Percentiles rank a stretch among this genome's conserved stretches.
Conservation (phyloP, 345 rosid genomes). For the Arabis hirsuta region DNA sequence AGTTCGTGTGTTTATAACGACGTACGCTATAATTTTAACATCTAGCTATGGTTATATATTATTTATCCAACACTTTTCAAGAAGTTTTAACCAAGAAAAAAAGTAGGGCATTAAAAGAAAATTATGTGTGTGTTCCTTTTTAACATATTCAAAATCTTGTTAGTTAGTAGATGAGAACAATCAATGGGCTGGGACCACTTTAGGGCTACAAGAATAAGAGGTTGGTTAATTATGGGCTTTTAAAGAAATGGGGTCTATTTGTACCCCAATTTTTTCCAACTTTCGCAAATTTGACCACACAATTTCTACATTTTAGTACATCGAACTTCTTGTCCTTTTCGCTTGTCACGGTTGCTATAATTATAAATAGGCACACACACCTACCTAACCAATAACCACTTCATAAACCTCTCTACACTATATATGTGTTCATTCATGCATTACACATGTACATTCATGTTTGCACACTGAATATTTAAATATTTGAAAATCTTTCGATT, state of each 20-base stretch:
- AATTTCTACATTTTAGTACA: slow-evolving; percentile 26
- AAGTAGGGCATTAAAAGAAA: neutral
- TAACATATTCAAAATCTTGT: slow-evolving; percentile 8
- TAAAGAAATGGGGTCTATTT: slow-evolving; percentile 28
- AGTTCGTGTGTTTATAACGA: neutral
- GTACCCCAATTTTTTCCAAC: neutral
- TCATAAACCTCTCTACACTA: slow-evolving; percentile 18
- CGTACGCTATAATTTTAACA: neutral
- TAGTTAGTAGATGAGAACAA: slow-evolving; percentile 38
- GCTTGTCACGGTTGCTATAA: slow-evolving; percentile 29
- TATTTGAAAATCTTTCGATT: neutral
- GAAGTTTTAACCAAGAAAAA: neutral
- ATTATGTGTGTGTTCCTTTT: slow-evolving; percentile 1
- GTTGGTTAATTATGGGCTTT: slow-evolving; percentile 38
- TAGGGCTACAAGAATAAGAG: slow-evolving; percentile 31
- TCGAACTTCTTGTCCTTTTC: neutral
- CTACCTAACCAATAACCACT: slow-evolving; percentile 28
- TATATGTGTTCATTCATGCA: slow-evolving; percentile 19
- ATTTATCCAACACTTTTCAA: neutral
- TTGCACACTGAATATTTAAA: neutral
- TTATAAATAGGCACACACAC: slow-evolving; percentile 6
- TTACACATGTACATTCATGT: slow-evolving; percentile 19
- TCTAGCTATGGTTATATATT: neutral
- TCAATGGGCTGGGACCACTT: slow-evolving; percentile 42
- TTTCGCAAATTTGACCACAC: slow-evolving; percentile 30